A percentile compares a stretch with the other conserved stretches of the same genome.
phyloP scores from a whole-genome alignment of 148 eudicot genomes.

The Chenopodium formosanum region DNA sequence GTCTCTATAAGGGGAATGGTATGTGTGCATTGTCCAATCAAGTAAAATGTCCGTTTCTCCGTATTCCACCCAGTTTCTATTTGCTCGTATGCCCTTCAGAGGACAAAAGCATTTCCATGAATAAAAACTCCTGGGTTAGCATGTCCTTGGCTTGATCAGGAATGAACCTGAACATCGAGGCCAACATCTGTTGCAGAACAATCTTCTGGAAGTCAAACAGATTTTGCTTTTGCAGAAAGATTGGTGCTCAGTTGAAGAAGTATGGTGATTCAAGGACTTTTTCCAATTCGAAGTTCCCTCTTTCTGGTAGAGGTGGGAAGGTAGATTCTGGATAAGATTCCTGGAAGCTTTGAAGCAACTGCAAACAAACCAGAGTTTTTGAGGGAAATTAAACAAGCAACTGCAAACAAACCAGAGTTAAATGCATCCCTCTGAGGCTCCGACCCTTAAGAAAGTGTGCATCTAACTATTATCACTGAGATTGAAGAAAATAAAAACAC shows the following conservation, averaged over 20 bases:
- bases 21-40: background rate
- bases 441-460: background rate
- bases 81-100: background rate
- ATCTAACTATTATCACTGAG: background rate
- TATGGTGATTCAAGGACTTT: slow-evolving; percentile 75
- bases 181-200: background rate
- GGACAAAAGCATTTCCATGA: slow-evolving; percentile 1
- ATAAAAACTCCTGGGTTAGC: slow-evolving; percentile 6
- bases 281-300: slow-evolving; percentile 66
- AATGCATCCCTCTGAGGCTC: too few species aligned
- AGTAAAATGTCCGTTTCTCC: background rate
- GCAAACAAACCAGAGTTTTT: slow-evolving; percentile 12
- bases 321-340: slow-evolving; percentile 52
- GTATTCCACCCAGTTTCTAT: slow-evolving; percentile 4
- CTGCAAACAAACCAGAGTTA: slow-evolving; percentile 32
- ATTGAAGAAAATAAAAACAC: too few species aligned
- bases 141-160: background rate
- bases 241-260: slow-evolving; percentile 70
- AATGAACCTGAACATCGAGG: background rate
- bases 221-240: background rate
- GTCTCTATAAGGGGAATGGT: slow-evolving; percentile 12
- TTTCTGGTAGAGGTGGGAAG: slow-evolving; percentile 69
- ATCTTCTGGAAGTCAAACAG: background rate
- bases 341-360: slow-evolving; percentile 82
- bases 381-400: slow-evolving; percentile 35